These are phyloP conservation scores for Monosporascus sp. DNA, from an alignment of 2,329 filamentous ascomycete species.

Conservation along the genomic window DNA sequence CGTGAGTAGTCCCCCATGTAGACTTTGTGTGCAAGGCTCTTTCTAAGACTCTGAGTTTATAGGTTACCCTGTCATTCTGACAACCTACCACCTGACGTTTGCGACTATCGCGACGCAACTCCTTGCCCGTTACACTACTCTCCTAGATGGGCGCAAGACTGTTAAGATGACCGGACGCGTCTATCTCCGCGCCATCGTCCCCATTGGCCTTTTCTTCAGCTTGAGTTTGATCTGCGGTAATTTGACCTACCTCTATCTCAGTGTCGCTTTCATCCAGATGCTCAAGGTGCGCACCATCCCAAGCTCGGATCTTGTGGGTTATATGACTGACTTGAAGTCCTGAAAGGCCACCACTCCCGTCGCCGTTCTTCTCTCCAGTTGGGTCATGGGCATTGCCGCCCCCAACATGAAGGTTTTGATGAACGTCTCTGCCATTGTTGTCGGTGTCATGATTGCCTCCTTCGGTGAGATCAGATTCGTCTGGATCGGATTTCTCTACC, in stretches of 20 bases:
- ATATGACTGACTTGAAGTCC: slow-evolving; percentile 6
- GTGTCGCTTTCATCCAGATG: slow-evolving; percentile 98
- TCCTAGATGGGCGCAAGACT: slow-evolving; percentile 90
- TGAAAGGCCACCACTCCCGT: slow-evolving; percentile 84
- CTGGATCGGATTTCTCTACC: slow-evolving; percentile 71
- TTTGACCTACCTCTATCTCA: slow-evolving; percentile 90
- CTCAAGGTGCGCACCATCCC: slow-evolving; percentile 62
- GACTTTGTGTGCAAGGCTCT: background rate
- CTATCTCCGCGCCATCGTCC: slow-evolving; percentile 88
- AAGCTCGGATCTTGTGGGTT: background rate
- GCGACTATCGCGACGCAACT: slow-evolving; percentile 92
- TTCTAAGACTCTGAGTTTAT: slow-evolving; percentile 20
- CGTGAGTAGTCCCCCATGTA: slow-evolving; percentile 45
- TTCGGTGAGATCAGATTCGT: slow-evolving; percentile 95
- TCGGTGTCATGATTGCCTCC: slow-evolving; percentile 91
- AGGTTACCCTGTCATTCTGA: slow-evolving; percentile 76
- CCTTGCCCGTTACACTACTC: slow-evolving; percentile 79
- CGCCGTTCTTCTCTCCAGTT: slow-evolving; percentile 83
- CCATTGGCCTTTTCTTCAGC: slow-evolving; percentile 93
- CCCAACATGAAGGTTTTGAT: slow-evolving; percentile 81
- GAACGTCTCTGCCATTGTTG: slow-evolving; percentile 90
- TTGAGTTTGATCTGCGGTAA: slow-evolving; percentile 95
- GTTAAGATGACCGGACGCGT: slow-evolving; percentile 96
- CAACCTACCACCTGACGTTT: slow-evolving; percentile 92
- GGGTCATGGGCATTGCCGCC: slow-evolving; percentile 77